These are phyloP conservation scores for Phylloporus sp. DNA, from an alignment of 768 basidiomycete genomes.

Conservation along the genomic window DNA sequence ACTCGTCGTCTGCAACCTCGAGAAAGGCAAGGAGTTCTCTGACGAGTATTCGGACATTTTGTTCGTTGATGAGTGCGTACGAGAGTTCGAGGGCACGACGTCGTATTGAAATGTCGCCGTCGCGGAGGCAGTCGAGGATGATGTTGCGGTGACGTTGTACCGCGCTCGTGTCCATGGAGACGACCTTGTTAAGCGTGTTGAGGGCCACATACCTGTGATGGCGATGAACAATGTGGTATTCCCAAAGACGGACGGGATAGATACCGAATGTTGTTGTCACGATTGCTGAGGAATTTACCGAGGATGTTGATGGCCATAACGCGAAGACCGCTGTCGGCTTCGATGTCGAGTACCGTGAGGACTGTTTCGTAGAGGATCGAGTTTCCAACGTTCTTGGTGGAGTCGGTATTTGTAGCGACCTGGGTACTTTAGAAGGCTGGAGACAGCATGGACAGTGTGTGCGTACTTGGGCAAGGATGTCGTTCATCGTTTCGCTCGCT, in stretches of 20 bases:
- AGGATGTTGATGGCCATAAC: constrained; percentile 99
- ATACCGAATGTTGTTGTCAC: constrained; percentile 97
- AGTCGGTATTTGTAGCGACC: constrained; percentile 99
- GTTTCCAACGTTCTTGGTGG: constrained; percentile 96
- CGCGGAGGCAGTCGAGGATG: constrained; percentile 98
- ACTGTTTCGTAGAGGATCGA: constrained; percentile 98
- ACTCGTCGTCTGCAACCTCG: constrained; percentile 97
- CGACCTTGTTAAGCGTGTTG: constrained; percentile 97
- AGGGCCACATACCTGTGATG: constrained; percentile 84
- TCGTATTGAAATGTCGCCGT: constrained; percentile 97
- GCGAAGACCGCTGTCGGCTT: constrained; percentile 90
- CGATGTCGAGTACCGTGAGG: constrained; percentile 92
- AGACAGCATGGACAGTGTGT: neutral
- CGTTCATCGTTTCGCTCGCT: constrained; percentile 96
- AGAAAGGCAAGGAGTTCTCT: constrained; percentile 93
- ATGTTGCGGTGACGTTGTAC: constrained; percentile 97
- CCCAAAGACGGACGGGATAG: constrained; percentile 16
- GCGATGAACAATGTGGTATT: constrained; percentile 2
- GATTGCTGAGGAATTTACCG: constrained; percentile 95
- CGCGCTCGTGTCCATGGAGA: constrained; percentile 95
- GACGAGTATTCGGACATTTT: constrained; percentile 87
- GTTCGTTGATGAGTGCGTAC: constrained; percentile 94
- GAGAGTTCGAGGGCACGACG: constrained; percentile 94
- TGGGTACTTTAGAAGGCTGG: constrained; percentile 27
- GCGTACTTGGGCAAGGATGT: constrained; percentile 88